These are phyloP conservation scores for Endocalyx cinctus DNA, from an alignment of 2,329 filamentous ascomycete species.

Conservation along the genomic window DNA sequence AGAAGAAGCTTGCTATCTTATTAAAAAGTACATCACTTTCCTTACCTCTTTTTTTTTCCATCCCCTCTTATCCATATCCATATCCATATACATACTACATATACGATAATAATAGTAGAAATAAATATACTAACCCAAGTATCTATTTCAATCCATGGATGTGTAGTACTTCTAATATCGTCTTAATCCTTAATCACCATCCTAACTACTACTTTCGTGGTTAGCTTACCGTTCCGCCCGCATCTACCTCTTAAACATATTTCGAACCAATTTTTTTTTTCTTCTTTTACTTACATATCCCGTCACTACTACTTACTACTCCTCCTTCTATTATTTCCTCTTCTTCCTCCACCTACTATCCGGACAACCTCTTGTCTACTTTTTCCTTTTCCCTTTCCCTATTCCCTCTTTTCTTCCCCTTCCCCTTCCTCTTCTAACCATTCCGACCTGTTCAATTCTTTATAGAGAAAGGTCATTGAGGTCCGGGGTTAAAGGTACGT, in stretches of 20 bases:
- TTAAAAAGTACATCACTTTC: too few species aligned
- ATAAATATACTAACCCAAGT: too few species aligned
- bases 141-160: too few species aligned
- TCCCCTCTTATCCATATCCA: too few species aligned
- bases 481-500: conserved; percentile 31
- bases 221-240: conserved; percentile 27
- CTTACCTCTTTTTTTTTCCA: too few species aligned
- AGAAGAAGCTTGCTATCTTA: too few species aligned
- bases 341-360: conserved; percentile 15
- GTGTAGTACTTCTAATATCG: too few species aligned
- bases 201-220: too few species aligned
- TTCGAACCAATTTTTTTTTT: conserved; percentile 15
- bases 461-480: conserved; percentile 21
- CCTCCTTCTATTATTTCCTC: conserved; percentile 16
- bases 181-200: too few species aligned
- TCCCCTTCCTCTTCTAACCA: conserved; percentile 29
- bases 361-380: conserved; percentile 25
- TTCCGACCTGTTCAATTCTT: conserved; percentile 32
- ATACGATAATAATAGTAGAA: too few species aligned
- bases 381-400: conserved; percentile 27
- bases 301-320: too few species aligned
- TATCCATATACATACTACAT: too few species aligned
- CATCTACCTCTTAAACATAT: conserved; percentile 19
- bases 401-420: conserved; percentile 29
- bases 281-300: conserved; percentile 16